Base-by-base conservation (phyloP, 129 eudicot species). In the Glebionis coronaria region DNA sequence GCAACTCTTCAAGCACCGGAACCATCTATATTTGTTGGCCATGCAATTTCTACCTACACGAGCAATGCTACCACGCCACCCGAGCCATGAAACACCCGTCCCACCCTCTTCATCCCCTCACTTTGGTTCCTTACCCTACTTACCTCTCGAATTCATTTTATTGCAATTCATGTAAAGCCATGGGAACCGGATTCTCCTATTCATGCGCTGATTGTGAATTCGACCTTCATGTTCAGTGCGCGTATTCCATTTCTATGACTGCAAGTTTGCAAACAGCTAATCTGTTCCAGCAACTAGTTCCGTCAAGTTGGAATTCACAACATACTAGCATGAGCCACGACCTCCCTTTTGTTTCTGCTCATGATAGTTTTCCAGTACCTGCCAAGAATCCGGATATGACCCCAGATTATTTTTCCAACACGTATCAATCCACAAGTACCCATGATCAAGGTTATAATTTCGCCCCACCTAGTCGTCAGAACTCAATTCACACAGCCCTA, bases 181-280 rank as follows among this genome's bases (percentile, higher is more conserved):
- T 77, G 3, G 96, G 96, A 51, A 75, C 81, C 8, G 93, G 92
- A 21, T 76, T 88, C 18, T 76, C 96, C 50, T 88, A 85, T 42
- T 68, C 81, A 28, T 88, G 96, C 54, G 71, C 92, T 2, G 72
- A 68, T 18, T 88, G 96, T 19, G 88, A 88, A 15, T 85, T 85
- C 19, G 95, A 88, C 64, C 79, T 84, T 55, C 95, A 88, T 76
- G 82, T 88, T 54, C 88, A 84, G 64, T 88, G 95, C 60, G 91
- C 82, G 15, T 78, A 65, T 65, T 64, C 72, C 15, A 65, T 58
- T 38, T 65, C 69, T 0, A 19, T 12, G 73, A 83, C 53, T 77
- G 72, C 78, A 62, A 82, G 73, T 61, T 66, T 62, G 67, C 67
- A 67, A 12, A 74, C 12, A 11, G 19, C 68, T 21, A 73, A 58